Evolutionary conservation across 129 eudicot genomes (phyloP).

Genomic region (Flaveria brownii): DNA sequence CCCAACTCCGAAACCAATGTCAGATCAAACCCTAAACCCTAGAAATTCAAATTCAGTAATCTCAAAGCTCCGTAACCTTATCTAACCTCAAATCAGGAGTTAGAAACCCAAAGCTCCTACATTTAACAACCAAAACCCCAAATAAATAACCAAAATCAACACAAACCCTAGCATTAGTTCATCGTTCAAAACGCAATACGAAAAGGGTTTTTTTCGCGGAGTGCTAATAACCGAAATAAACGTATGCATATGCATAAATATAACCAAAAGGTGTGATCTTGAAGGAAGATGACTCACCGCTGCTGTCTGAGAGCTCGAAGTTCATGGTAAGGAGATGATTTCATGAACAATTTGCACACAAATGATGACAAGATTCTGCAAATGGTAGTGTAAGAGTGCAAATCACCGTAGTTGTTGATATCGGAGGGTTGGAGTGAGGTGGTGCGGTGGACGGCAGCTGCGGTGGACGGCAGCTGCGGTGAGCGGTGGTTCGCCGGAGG

Average conservation of each 20-base stretch:
- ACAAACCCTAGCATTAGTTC: slow-evolving; percentile 1
- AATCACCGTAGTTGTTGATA: not conserved
- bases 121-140: slow-evolving; percentile 6
- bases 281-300: slow-evolving; percentile 44
- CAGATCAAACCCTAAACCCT: slow-evolving; percentile 39
- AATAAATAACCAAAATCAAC: not conserved
- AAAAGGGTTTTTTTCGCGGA: slow-evolving; percentile 5
- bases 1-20: slow-evolving; percentile 7
- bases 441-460: slow-evolving; percentile 8
- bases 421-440: slow-evolving; percentile 4
- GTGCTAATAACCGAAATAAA: not conserved
- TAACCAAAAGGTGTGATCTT: slow-evolving; percentile 28
- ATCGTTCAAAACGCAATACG: not conserved
- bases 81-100: slow-evolving; percentile 17
- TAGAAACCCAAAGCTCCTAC: slow-evolving; percentile 8
- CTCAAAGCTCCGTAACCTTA: slow-evolving; percentile 15
- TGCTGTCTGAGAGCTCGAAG: slow-evolving; percentile 56
- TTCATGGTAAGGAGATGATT: slow-evolving; percentile 42
- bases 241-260: not conserved
- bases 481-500: slow-evolving; percentile 34
- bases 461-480: slow-evolving; percentile 28
- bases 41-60: slow-evolving; percentile 20
- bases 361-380: not conserved
- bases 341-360: slow-evolving; percentile 37
- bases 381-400: slow-evolving; percentile 6